Evolutionary conservation across 1,284 basidiomycete species (phyloP).

Genomic region (Ceratobasidium sp.): DNA sequence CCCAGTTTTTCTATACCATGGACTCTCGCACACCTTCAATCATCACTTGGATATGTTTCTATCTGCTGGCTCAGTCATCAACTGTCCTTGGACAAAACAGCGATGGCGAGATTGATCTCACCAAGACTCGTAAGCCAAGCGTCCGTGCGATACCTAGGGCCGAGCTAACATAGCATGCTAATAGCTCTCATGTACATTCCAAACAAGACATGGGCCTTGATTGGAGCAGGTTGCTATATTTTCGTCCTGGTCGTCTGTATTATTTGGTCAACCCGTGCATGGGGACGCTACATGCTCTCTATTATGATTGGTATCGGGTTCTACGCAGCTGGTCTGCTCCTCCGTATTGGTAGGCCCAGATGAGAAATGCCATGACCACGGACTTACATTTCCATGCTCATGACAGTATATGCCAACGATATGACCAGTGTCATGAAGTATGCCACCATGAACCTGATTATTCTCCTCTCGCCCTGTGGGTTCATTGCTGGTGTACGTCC

Average conservation of each 20-base stretch:
- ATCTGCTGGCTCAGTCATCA: not conserved
- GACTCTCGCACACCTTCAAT: not conserved
- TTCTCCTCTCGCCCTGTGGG: slow-evolving; percentile 67
- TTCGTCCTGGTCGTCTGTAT: not conserved
- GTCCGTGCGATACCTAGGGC: not conserved
- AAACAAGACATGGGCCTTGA: slow-evolving; percentile 9
- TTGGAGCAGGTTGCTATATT: not conserved
- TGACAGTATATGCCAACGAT: slow-evolving; percentile 45
- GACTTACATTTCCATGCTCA: slow-evolving; percentile 18
- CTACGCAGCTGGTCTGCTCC: slow-evolving; percentile 55
- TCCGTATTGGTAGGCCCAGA: slow-evolving; percentile 51
- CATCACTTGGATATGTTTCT: not conserved
- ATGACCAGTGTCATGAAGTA: slow-evolving; percentile 49
- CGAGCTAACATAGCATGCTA: not conserved
- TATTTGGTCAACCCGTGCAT: slow-evolving; percentile 2
- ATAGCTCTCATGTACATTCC: slow-evolving; percentile 27
- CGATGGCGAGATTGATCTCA: not conserved
- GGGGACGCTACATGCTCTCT: slow-evolving; percentile 62
- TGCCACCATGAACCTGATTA: slow-evolving; percentile 65
- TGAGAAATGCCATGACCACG: not conserved
- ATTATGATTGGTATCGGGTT: slow-evolving; percentile 69
- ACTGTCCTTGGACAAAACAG: not conserved
- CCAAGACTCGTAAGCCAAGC: not conserved
- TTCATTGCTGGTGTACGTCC: slow-evolving; percentile 65
- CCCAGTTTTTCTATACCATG: not conserved